Evolutionary conservation across 2,329 filamentous ascomycete genomes (phyloP), one percentile per base, ranked within the genome.

Genomic region (Macrophomina phaseolina): DNA sequence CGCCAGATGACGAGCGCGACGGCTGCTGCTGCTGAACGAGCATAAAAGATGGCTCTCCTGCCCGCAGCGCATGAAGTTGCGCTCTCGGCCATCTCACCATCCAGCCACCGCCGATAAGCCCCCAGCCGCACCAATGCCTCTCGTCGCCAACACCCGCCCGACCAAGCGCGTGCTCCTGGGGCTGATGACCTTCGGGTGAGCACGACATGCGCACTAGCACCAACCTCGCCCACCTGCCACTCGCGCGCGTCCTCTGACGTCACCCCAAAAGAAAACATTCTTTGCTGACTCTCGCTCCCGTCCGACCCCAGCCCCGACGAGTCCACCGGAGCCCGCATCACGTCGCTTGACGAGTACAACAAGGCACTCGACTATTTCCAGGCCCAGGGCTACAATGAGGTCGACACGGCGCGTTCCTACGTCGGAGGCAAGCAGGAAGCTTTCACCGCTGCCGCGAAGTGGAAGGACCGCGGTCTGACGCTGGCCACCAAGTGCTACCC

Each of bases 401-500:
- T 97, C 45, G 93, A 97, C 76, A 97, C 93, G 1, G 92, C 93
- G 0, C 87, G 92, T 32, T 76, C 87, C 67, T 97, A 97, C 73
- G 81, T 91, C 16, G 88, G 81, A 55, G 88, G 90, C 58, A 81
- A 87, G 71, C 92, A 97, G 76, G 93, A 97, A 78, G 90, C 86
- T 12, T 96, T 90, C 78, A 94, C 92, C 5, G 83, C 86, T 16
- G 84, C 92, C 70, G 89, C 91, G 3, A 85, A 85, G 61, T 97
- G 92, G 91, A 90, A 92, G 76, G 88, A 93, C 68, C 88, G 91
- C 38, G 92, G 92, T 1, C 80, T 97, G 61, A 90, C 86, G 1
- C 77, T 95, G 67, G 93, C 92, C 12, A 96, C 93, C 12, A 96
- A 97, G 75, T 84, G 81, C 73, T 96, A 94, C 73, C 91, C 92